Base-by-base conservation (phyloP, 352 stramenopile genomes). In the Pythium pyrilobum region DNA sequence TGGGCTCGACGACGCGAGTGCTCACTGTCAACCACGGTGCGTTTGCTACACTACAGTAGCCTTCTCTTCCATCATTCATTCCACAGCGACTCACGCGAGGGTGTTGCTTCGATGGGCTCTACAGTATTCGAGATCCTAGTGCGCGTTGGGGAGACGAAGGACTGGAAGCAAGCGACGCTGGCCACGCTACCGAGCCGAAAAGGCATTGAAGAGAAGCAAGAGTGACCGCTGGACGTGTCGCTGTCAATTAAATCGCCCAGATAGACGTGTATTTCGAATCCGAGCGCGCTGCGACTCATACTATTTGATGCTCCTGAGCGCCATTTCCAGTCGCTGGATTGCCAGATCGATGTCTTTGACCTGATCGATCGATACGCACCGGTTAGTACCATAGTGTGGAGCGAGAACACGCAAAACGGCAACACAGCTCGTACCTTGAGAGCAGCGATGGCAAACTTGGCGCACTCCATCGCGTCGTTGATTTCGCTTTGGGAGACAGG, bases 1-100 rank as follows among this genome's bases (percentile, higher is more conserved):
- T 95, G 71, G 74, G 76, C 29, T 66, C 72, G 23, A 49, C 70
- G 15, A 93, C 85, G 10, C 81, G 85, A 27, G 85, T 95, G 25
- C 46, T 95, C 44, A 95, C 85, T n/a, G 85, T 95, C 29, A 95
- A 95, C 54, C 84, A 95, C 64, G 85, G 85, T 95, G 38, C 33
- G 66, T 64, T 7, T n/a, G 25, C 42, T 3, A 40, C 24, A 31
- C 23, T 45, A 10, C 16, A 20, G 13, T 32, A 24, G 27, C 28
- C 48, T 21, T 48, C 23, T 7, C 5, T 7, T 32, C 10, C 37
- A 5, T 24, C 18, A 1, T 44, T 11, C 23, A 27, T n/a, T 25
- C 32, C 18, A 21, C 12, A 15, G 11, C 34, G 6, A 23, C 20
- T 45, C 11, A 10, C n/a, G 7, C 4, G 20, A 23, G 7, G 4